phyloP scores from a whole-genome alignment of 805 yeast species.

The Maudiozyma saulgeensis region DNA sequence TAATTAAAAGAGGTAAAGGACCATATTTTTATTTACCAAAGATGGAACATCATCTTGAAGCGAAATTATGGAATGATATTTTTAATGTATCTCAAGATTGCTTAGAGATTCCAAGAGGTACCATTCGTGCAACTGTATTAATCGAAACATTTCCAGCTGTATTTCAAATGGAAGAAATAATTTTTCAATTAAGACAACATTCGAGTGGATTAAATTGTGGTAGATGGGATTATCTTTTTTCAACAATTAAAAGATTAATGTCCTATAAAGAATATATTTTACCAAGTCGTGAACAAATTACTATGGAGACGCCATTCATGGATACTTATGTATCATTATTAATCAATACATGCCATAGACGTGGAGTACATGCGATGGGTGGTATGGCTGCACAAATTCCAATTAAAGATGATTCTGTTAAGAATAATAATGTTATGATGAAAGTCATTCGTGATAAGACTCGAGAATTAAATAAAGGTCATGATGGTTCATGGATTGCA shows the following conservation, averaged over 20 bases:
- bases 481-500: conserved; percentile 87
- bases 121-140: conserved; percentile 71
- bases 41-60: conserved; percentile 81
- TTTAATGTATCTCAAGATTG: conserved; percentile 69
- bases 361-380: conserved; percentile 82
- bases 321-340: conserved; percentile 63
- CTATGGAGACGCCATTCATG: conserved; percentile 79
- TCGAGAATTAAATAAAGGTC: conserved; percentile 69
- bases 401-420: conserved; percentile 57
- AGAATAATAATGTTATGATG: conserved; percentile 58
- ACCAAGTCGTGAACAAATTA: conserved; percentile 73
- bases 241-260: conserved; percentile 66
- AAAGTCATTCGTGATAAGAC: conserved; percentile 68
- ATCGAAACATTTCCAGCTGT: conserved; percentile 82
- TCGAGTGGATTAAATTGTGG: conserved; percentile 80
- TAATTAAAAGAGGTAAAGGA: conserved; percentile 57
- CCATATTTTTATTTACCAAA: conserved; percentile 79
- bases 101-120: conserved; percentile 59
- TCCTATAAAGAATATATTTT: conserved; percentile 55
- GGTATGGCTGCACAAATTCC: conserved; percentile 89
- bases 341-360: conserved; percentile 63
- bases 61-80: conserved; percentile 74
- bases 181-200: conserved; percentile 67
- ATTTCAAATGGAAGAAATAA: conserved; percentile 78
- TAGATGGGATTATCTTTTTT: conserved; percentile 82